Evolutionary conservation across 345 rosid species (phyloP).

Genomic region (Corchorus capsularis): DNA sequence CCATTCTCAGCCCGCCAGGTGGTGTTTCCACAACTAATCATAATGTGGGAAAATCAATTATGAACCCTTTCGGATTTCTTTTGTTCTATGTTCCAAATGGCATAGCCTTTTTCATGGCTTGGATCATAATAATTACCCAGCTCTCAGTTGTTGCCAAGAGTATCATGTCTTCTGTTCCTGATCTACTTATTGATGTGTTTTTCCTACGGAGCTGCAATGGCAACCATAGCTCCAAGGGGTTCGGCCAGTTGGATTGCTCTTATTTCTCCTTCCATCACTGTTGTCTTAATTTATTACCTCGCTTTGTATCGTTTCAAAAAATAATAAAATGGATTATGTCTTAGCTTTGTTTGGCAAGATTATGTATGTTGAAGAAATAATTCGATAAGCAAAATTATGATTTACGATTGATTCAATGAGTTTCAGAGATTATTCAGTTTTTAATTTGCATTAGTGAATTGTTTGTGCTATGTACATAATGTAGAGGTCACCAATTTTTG

Average conservation of each 20-base stretch:
- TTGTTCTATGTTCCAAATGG: neutral
- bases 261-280: neutral
- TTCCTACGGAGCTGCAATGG: neutral
- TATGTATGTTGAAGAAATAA: too few species aligned
- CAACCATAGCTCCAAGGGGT: neutral
- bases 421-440: too few species aligned
- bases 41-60: neutral
- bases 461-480: too few species aligned
- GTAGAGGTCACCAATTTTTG: too few species aligned
- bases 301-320: neutral
- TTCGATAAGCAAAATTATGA: too few species aligned
- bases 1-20: neutral
- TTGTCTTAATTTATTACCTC: neutral
- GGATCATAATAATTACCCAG: neutral
- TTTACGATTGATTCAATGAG: too few species aligned
- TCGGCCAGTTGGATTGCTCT: neutral
- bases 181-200: neutral
- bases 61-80: fast-evolving
- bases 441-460: too few species aligned
- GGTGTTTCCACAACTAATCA: neutral
- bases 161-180: neutral
- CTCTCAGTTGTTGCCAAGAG: neutral
- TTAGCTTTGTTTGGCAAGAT: too few species aligned
- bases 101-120: neutral
- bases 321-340: neutral